These are phyloP conservation scores for Corynespora cassiicola DNA, from an alignment of 2,329 filamentous ascomycete species.

Conservation along the genomic window DNA sequence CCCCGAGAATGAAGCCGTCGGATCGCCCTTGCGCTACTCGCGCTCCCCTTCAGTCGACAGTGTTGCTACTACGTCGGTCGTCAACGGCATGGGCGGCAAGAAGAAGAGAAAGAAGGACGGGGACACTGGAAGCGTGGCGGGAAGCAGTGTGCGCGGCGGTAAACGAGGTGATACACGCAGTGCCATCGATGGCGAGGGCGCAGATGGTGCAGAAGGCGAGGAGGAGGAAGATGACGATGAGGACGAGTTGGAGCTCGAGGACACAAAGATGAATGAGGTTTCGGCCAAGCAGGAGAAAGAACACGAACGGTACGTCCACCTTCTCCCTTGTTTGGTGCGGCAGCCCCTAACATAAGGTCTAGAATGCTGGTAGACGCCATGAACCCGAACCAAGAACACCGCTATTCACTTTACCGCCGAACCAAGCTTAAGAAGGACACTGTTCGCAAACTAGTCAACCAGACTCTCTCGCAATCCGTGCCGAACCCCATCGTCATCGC, in stretches of 20 bases:
- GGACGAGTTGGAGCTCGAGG: constrained; percentile 56
- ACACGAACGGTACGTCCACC: constrained; percentile 57
- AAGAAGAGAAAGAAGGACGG: constrained; percentile 62
- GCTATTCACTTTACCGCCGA: constrained; percentile 74
- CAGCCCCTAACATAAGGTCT: constrained; percentile 1
- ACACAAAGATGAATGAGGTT: constrained; percentile 60
- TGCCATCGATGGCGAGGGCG: constrained; percentile 43
- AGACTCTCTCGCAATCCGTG: constrained; percentile 80
- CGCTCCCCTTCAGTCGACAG: constrained; percentile 71
- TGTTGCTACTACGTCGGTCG: constrained; percentile 60
- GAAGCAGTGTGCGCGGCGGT: constrained; percentile 40
- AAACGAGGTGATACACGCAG: constrained; percentile 25
- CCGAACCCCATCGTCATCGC: constrained; percentile 75
- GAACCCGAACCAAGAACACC: constrained; percentile 69
- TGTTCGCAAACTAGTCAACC: constrained; percentile 78
- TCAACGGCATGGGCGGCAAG: constrained; percentile 55
- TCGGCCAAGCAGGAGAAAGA: constrained; percentile 72
- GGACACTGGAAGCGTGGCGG: constrained; percentile 41
- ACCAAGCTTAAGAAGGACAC: constrained; percentile 72
- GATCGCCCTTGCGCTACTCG: constrained; percentile 61
- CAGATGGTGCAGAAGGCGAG: constrained; percentile 61
- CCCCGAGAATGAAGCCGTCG: constrained; percentile 60
- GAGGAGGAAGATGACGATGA: constrained; percentile 66
- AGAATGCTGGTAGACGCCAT: constrained; percentile 69
- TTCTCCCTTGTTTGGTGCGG: neutral